A percentile compares a stretch with the other conserved stretches of the same genome.
Evolutionary conservation across 2,329 filamentous ascomycete genomes (phyloP).

Genomic region (Claviceps lovelessii): DNA sequence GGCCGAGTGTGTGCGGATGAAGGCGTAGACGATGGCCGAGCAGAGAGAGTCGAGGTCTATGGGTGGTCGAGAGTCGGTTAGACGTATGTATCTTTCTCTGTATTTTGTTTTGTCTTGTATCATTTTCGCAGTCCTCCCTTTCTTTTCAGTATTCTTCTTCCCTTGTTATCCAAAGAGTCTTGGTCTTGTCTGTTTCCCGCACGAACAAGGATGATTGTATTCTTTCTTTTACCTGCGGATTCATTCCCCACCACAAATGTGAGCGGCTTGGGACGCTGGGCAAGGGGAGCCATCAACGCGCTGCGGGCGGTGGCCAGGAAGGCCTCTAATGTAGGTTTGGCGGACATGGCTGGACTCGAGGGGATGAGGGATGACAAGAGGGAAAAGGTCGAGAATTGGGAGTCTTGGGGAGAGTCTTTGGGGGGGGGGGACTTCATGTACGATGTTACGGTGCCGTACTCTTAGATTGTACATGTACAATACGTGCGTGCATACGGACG

Average conservation of each 20-base stretch:
- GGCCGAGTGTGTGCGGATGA: constrained; percentile 49
- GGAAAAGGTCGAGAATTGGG: not conserved
- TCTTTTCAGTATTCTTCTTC: too few species aligned
- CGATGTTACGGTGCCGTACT: too few species aligned
- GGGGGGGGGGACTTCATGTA: not conserved
- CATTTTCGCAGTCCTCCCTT: not conserved
- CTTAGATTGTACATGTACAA: too few species aligned
- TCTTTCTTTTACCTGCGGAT: constrained; percentile 37
- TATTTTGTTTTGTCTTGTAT: not conserved
- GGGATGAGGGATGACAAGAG: not conserved
- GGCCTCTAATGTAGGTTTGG: constrained; percentile 27
- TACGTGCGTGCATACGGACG: too few species aligned
- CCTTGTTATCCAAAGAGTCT: too few species aligned
- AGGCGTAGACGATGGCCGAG: constrained; percentile 58
- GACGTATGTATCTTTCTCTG: not conserved
- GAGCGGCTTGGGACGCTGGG: constrained; percentile 32
- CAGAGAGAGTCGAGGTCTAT: constrained; percentile 73
- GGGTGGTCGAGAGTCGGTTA: not conserved
- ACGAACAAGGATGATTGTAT: not conserved
- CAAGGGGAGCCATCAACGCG: constrained; percentile 29
- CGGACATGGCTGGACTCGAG: constrained; percentile 12
- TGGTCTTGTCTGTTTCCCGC: not conserved
- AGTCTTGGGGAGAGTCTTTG: not conserved
- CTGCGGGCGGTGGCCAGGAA: constrained; percentile 38
- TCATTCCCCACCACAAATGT: constrained; percentile 55